phyloP scores from a whole-genome alignment of 495 filamentous ascomycete species.

The Cenococcum geophilum region DNA sequence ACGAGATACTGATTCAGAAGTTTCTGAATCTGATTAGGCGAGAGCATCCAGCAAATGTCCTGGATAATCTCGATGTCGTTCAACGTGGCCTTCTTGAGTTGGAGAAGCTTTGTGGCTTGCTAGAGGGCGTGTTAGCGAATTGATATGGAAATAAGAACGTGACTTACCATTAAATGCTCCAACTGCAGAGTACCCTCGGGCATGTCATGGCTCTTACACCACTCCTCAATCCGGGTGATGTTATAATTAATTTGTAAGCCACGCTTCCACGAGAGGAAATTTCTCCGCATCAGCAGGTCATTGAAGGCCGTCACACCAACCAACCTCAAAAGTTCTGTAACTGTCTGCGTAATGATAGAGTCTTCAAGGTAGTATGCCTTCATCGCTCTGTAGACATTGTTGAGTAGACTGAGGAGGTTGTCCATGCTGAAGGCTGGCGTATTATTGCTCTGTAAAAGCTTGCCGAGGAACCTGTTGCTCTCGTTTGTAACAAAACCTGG shows the following conservation, averaged over 20 bases:
- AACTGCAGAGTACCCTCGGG: conserved; percentile 95
- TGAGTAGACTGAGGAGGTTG: conserved; percentile 90
- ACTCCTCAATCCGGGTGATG: conserved; percentile 98
- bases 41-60: conserved; percentile 99
- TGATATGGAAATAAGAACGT: neutral
- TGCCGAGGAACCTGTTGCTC: conserved; percentile 94
- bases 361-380: conserved; percentile 97
- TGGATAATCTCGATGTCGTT: conserved; percentile 99
- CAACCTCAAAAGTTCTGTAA: conserved; percentile 86
- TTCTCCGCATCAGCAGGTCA: conserved; percentile 92
- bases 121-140: conserved; percentile 40
- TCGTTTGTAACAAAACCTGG: conserved; percentile 98
- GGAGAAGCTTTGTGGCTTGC: conserved; percentile 98
- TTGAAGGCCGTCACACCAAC: conserved; percentile 99
- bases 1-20: conserved; percentile 97
- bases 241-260: conserved; percentile 99
- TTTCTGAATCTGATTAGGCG: conserved; percentile 98
- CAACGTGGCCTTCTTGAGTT: conserved; percentile 97
- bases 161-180: conserved; percentile 79
- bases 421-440: conserved; percentile 97
- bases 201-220: conserved; percentile 99
- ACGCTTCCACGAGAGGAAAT: conserved; percentile 99
- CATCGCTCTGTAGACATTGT: conserved; percentile 97
- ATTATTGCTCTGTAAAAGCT: conserved; percentile 81
- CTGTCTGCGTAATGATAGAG: conserved; percentile 85